A percentile compares a stretch with the other conserved stretches of the same genome.
Conservation (phyloP, 2,329 filamentous ascomycete genomes). For the Fusarium sp. region DNA sequence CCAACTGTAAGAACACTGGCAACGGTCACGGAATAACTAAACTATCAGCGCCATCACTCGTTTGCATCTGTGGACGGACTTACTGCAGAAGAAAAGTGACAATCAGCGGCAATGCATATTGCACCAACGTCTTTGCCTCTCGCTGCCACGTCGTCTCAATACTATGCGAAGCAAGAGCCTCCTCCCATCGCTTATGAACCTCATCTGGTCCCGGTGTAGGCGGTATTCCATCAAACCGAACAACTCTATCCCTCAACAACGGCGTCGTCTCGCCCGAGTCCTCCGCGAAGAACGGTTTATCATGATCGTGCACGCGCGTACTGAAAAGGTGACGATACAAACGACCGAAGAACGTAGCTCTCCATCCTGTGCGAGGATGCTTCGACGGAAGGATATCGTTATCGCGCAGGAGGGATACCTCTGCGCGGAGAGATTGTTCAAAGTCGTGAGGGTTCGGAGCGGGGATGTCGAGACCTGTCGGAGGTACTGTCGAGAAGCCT, state of each 20-base stretch:
- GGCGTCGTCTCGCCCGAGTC: slow-evolving; percentile 18
- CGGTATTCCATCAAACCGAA: slow-evolving; percentile 9
- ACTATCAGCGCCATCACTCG: rapidly evolving
- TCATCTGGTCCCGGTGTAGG: slow-evolving; percentile 27
- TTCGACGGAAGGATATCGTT: slow-evolving; percentile 33
- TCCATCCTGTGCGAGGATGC: slow-evolving; percentile 6
- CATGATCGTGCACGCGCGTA: slow-evolving; percentile 26
- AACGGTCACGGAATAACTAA: slow-evolving; percentile 76
- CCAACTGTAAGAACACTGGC: slow-evolving; percentile 80
- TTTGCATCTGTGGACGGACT: rapidly evolving
- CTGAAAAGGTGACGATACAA: slow-evolving; percentile 31
- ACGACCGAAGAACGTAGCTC: not conserved
- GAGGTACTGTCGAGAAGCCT: slow-evolving; percentile 34
- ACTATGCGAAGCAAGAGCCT: slow-evolving; percentile 79
- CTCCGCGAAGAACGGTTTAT: slow-evolving; percentile 2
- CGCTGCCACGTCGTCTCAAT: slow-evolving; percentile 90
- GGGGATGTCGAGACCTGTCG: slow-evolving; percentile 28
- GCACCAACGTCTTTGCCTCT: slow-evolving; percentile 80
- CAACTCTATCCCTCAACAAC: not conserved
- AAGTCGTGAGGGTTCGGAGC: slow-evolving; percentile 36
- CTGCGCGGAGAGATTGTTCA: slow-evolving; percentile 33
- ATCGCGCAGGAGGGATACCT: slow-evolving; percentile 31
- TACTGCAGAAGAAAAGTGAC: slow-evolving; percentile 75
- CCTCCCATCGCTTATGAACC: slow-evolving; percentile 68
- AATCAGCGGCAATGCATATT: slow-evolving; percentile 75